Percentiles rank a stretch among this genome's conserved stretches.
Evolutionary conservation across 2,329 filamentous ascomycete genomes (phyloP).

Genomic region (Zymoseptoria pseudotritici): DNA sequence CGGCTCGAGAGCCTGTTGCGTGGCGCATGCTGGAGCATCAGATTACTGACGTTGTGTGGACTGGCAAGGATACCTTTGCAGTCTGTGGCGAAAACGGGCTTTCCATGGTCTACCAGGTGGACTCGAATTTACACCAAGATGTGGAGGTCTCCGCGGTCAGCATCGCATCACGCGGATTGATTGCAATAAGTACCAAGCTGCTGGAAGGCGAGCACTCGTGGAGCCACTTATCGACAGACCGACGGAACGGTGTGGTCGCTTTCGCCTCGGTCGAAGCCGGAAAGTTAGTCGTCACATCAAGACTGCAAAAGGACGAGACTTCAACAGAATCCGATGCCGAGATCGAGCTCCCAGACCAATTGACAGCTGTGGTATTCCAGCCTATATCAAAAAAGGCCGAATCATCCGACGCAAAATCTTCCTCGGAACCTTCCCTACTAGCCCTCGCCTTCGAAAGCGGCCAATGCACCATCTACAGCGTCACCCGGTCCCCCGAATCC

Average conservation of each 20-base stretch:
- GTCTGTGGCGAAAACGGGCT: slow-evolving; percentile 35
- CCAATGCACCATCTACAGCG: slow-evolving; percentile 35
- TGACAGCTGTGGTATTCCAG: slow-evolving; percentile 36
- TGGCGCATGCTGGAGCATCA: slow-evolving; percentile 36
- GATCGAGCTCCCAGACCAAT: slow-evolving; percentile 8
- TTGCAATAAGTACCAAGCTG: slow-evolving; percentile 10
- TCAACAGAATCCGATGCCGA: slow-evolving; percentile 3
- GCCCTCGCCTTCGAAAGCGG: slow-evolving; percentile 37
- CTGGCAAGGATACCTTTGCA: slow-evolving; percentile 36
- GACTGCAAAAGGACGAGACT: slow-evolving; percentile 3
- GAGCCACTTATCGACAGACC: slow-evolving; percentile 33
- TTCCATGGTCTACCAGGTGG: slow-evolving; percentile 16
- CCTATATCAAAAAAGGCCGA: slow-evolving; percentile 7
- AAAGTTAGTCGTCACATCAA: slow-evolving; percentile 30
- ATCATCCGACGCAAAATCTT: neutral
- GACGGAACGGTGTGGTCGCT: slow-evolving; percentile 25
- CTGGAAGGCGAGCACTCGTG: slow-evolving; percentile 10
- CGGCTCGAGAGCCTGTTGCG: slow-evolving; percentile 30
- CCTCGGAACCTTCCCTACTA: slow-evolving; percentile 19
- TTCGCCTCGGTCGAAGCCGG: slow-evolving; percentile 24
- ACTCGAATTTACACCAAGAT: slow-evolving; percentile 9
- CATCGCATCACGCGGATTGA: slow-evolving; percentile 14
- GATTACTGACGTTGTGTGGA: slow-evolving; percentile 40
- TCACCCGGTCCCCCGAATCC: slow-evolving; percentile 7
- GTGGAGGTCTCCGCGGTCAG: slow-evolving; percentile 3